A percentile compares a stretch with the other conserved stretches of the same genome.
phyloP scores from a whole-genome alignment of 164 flowering plant genomes.

The Piper betle region DNA sequence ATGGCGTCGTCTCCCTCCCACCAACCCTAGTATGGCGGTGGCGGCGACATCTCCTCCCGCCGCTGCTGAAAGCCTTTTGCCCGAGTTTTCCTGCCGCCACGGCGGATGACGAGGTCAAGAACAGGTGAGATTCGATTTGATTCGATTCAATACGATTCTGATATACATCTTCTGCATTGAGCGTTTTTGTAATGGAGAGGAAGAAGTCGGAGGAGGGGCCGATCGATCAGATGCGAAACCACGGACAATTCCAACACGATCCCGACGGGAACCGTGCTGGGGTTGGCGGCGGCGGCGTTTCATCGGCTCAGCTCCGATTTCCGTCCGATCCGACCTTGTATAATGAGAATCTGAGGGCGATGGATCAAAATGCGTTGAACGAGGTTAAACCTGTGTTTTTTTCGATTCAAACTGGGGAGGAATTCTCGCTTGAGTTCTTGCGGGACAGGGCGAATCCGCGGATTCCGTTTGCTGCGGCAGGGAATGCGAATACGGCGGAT shows the following conservation, averaged over 20 bases:
- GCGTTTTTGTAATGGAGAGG: not conserved
- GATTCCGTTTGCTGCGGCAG: slow-evolving; percentile 25
- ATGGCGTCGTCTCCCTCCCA: no score
- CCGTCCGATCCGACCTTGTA: slow-evolving; percentile 30
- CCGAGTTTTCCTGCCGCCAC: no score
- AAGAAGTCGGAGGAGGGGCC: slow-evolving; percentile 19
- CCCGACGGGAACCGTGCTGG: slow-evolving; percentile 29
- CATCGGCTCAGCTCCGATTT: slow-evolving; percentile 26
- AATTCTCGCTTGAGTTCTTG: slow-evolving; percentile 85
- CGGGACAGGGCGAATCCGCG: slow-evolving; percentile 50
- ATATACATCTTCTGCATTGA: no score
- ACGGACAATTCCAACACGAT: slow-evolving; percentile 25
- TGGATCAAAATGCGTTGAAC: slow-evolving; percentile 25
- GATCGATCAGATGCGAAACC: slow-evolving; percentile 25
- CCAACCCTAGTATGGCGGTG: no score
- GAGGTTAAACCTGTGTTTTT: slow-evolving; percentile 47
- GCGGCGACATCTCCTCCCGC: no score
- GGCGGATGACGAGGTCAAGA: no score
- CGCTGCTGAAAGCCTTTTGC: no score
- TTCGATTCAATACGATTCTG: no score
- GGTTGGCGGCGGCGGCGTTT: slow-evolving; percentile 27
- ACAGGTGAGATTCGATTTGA: no score
- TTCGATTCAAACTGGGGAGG: slow-evolving; percentile 96
- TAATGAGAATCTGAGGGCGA: slow-evolving; percentile 35
- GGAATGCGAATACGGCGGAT: slow-evolving; percentile 33